Percentiles rank a stretch among this genome's conserved stretches.
phyloP scores from a whole-genome alignment of 192 early-diverging fungal species.

The Geosiphon pyriformis region DNA sequence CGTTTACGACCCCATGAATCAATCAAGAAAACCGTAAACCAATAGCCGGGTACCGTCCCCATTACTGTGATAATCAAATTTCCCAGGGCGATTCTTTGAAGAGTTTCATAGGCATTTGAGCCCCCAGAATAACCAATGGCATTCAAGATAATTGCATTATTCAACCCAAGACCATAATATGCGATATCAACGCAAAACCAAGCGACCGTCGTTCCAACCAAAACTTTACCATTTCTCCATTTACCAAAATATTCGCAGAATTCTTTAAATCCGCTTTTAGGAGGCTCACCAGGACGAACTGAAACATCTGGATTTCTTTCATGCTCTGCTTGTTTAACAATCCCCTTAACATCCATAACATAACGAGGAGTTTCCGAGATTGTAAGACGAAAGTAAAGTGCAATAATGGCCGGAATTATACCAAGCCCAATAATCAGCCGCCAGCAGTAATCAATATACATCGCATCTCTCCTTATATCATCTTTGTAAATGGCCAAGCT shows the following conservation, averaged over 20 bases:
- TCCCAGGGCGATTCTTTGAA: slow-evolving; percentile 74
- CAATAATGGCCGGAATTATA: slow-evolving; percentile 66
- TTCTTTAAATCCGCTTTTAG: slow-evolving; percentile 43
- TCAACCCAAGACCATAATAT: slow-evolving; percentile 64
- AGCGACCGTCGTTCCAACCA: slow-evolving; percentile 69
- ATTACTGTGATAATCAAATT: slow-evolving; percentile 86
- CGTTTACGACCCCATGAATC: slow-evolving; percentile 84
- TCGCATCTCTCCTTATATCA: slow-evolving; percentile 53
- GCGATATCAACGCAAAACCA: slow-evolving; percentile 80
- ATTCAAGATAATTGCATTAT: slow-evolving; percentile 59
- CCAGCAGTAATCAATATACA: slow-evolving; percentile 82
- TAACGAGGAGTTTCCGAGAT: slow-evolving; percentile 85
- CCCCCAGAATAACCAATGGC: slow-evolving; percentile 62
- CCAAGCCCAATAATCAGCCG: slow-evolving; percentile 77
- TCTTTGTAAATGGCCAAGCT: slow-evolving; percentile 63
- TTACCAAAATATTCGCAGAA: slow-evolving; percentile 72
- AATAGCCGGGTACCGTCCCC: slow-evolving; percentile 93
- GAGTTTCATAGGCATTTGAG: slow-evolving; percentile 25
- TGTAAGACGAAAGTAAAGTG: slow-evolving; percentile 78
- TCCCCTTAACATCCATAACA: slow-evolving; percentile 54
- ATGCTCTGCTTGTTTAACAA: slow-evolving; percentile 40
- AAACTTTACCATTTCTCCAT: slow-evolving; percentile 74
- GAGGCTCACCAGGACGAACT: slow-evolving; percentile 25
- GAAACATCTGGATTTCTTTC: slow-evolving; percentile 33
- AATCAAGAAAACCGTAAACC: slow-evolving; percentile 85